A percentile compares a stretch with the other conserved stretches of the same genome.
phyloP scores from a whole-genome alignment of 208 protist genomes.

The Crithidia acanthocephali region DNA sequence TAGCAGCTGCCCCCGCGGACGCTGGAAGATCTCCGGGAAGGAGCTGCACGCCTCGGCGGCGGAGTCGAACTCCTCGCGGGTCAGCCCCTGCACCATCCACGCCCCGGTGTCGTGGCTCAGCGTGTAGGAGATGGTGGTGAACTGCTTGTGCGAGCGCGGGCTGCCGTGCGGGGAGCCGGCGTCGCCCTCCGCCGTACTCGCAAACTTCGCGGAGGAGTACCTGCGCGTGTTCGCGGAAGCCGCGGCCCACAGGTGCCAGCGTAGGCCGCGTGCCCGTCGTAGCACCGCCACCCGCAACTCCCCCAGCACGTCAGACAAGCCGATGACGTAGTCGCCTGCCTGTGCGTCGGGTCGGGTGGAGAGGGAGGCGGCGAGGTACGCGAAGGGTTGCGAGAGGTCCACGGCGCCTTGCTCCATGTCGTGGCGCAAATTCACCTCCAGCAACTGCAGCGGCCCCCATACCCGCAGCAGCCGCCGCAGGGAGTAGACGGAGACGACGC shows the following conservation, averaged over 20 bases:
- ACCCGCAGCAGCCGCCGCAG: slow-evolving; percentile 75
- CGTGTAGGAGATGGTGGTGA: slow-evolving; percentile 51
- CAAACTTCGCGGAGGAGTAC: slow-evolving; percentile 4
- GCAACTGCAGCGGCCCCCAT: slow-evolving; percentile 84
- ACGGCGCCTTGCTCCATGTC: slow-evolving; percentile 62
- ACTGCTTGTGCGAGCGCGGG: background rate
- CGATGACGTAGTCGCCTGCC: slow-evolving; percentile 78
- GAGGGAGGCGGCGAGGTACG: slow-evolving; percentile 58
- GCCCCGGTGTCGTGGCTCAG: slow-evolving; percentile 74
- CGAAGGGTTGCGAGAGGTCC: slow-evolving; percentile 57
- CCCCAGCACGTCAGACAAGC: slow-evolving; percentile 57
- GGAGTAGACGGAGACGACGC: slow-evolving; percentile 79
- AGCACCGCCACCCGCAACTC: slow-evolving; percentile 70
- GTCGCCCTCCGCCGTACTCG: background rate
- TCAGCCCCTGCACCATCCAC: slow-evolving; percentile 74
- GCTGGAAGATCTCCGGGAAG: slow-evolving; percentile 70
- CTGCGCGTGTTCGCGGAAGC: slow-evolving; percentile 6
- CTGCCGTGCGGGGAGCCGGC: background rate
- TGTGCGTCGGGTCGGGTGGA: slow-evolving; percentile 47
- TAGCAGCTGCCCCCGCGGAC: slow-evolving; percentile 49
- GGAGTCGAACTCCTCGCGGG: slow-evolving; percentile 70
- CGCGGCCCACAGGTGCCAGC: slow-evolving; percentile 24
- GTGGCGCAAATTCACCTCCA: slow-evolving; percentile 72
- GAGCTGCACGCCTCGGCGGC: slow-evolving; percentile 68
- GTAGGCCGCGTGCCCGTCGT: slow-evolving; percentile 19